Conservation (phyloP, 306 rosid genomes). For the Canavalia gladiata region DNA sequence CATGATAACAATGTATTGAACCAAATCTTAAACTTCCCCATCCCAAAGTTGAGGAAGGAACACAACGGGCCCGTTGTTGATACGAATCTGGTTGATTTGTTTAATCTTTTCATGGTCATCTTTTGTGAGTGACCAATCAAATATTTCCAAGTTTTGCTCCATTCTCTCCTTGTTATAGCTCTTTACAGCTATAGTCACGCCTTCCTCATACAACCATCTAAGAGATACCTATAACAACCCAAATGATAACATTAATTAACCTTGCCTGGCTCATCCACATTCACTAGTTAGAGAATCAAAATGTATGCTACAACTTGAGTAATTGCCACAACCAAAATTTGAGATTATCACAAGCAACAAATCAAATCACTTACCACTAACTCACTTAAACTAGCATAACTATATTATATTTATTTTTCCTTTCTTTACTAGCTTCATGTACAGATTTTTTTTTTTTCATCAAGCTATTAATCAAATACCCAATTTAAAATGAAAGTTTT, state of each 20-base stretch:
- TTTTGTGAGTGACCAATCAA: conserved; percentile 31
- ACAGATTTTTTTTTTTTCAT: background rate
- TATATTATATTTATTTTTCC: background rate
- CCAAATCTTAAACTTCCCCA: conserved; percentile 45
- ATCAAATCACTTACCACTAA: background rate
- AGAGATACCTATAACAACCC: conserved; percentile 12
- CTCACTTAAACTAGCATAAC: background rate
- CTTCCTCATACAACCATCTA: conserved; percentile 44
- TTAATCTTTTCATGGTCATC: conserved; percentile 34
- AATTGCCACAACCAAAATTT: background rate
- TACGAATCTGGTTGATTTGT: conserved; percentile 27
- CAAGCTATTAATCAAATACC: background rate
- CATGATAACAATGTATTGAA: background rate
- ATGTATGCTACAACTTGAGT: background rate
- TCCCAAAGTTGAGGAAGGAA: conserved; percentile 55
- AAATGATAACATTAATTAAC: background rate
- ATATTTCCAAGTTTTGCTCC: conserved; percentile 33
- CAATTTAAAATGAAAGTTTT: background rate
- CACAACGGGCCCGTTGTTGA: conserved; percentile 49
- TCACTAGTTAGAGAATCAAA: background rate
- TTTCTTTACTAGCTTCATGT: background rate
- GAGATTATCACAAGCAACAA: background rate
- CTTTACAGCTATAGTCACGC: background rate
- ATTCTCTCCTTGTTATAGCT: conserved; percentile 44
- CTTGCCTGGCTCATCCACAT: too few relatives aligned